A percentile compares a stretch with the other conserved stretches of the same genome.
Conservation (phyloP, 1,284 basidiomycete species). For the Malassezia sp. region DNA sequence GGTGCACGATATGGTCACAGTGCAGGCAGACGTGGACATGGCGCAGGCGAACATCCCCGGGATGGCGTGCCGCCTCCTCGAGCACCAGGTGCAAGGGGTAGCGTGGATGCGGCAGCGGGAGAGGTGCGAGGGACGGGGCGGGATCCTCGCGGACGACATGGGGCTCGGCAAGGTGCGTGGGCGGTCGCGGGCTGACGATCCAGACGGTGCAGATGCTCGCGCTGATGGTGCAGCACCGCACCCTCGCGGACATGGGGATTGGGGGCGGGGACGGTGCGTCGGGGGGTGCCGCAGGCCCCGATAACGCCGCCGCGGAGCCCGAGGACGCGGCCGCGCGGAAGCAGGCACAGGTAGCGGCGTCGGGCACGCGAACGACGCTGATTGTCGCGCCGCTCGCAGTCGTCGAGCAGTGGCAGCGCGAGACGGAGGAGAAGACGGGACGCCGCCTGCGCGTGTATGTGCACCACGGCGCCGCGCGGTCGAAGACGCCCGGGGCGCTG, state of each 20-base stretch:
- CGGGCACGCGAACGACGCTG: constrained; percentile 22
- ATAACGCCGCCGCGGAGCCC: too few species aligned
- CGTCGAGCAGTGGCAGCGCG: constrained; percentile 80
- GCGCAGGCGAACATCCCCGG: constrained; percentile 16
- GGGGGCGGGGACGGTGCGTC: background rate
- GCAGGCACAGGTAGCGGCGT: too few species aligned
- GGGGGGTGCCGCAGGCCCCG: background rate
- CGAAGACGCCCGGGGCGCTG: constrained; percentile 16
- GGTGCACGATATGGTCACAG: constrained; percentile 29
- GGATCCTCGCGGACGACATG: constrained; percentile 71
- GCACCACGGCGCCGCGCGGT: constrained; percentile 33
- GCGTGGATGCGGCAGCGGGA: constrained; percentile 81
- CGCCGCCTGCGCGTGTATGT: constrained; percentile 31
- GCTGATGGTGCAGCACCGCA: constrained; percentile 55
- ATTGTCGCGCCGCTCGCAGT: constrained; percentile 54
- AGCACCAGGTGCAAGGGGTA: constrained; percentile 74
- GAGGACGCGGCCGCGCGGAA: too few species aligned
- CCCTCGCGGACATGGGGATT: background rate
- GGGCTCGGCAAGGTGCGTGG: constrained; percentile 50
- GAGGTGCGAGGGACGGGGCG: constrained; percentile 60
- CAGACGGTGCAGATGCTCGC: constrained; percentile 86
- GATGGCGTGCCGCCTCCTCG: constrained; percentile 59
- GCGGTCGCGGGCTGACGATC: constrained; percentile 45
- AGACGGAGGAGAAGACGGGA: constrained; percentile 65
- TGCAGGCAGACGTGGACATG: constrained; percentile 23